These are phyloP conservation scores for Rhizopogon vinicolor DNA, from an alignment of 768 basidiomycete genomes.

Conservation along the genomic window DNA sequence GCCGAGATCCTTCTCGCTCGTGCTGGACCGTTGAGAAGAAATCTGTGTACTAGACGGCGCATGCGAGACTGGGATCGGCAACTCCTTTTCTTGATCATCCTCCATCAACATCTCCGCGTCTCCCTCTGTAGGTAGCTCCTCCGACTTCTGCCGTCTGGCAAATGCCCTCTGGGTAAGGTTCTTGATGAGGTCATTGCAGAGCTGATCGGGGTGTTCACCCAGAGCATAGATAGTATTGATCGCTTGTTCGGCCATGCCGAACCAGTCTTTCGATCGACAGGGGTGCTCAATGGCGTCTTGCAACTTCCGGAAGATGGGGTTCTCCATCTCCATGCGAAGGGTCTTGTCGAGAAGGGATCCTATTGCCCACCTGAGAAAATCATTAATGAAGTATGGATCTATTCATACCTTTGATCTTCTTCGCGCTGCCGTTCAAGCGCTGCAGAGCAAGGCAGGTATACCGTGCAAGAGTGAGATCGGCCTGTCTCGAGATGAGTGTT, in stretches of 20 bases:
- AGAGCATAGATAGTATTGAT: conserved; percentile 95
- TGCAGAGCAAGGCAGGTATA: conserved; percentile 95
- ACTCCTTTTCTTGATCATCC: conserved; percentile 42
- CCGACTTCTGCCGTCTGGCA: conserved; percentile 20
- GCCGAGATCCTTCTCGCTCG: conserved; percentile 48
- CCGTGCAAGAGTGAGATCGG: conserved; percentile 83
- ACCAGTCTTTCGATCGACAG: conserved; percentile 89
- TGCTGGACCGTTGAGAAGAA: conserved; percentile 2
- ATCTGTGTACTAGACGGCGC: conserved; percentile 8
- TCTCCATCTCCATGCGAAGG: conserved; percentile 82
- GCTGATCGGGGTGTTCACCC: conserved; percentile 85
- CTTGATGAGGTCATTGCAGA: conserved; percentile 80
- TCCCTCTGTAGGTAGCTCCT: conserved; percentile 17
- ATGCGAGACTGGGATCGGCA: conserved; percentile 20
- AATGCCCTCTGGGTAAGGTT: conserved; percentile 78
- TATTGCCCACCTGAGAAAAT: conserved; percentile 18
- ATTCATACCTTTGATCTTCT: conserved; percentile 87
- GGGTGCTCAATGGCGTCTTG: conserved; percentile 78
- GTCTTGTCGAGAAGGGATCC: conserved; percentile 88
- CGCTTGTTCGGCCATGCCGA: conserved; percentile 92
- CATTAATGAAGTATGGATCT: neutral
- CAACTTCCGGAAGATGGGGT: conserved; percentile 78
- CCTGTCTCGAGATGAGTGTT: conserved; percentile 37
- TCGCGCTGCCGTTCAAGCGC: conserved; percentile 87
- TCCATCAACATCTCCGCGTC: conserved; percentile 56